These are phyloP conservation scores for Suhomyces panamericanus DNA, from an alignment of 1,139 yeast species.

Conservation along the genomic window DNA sequence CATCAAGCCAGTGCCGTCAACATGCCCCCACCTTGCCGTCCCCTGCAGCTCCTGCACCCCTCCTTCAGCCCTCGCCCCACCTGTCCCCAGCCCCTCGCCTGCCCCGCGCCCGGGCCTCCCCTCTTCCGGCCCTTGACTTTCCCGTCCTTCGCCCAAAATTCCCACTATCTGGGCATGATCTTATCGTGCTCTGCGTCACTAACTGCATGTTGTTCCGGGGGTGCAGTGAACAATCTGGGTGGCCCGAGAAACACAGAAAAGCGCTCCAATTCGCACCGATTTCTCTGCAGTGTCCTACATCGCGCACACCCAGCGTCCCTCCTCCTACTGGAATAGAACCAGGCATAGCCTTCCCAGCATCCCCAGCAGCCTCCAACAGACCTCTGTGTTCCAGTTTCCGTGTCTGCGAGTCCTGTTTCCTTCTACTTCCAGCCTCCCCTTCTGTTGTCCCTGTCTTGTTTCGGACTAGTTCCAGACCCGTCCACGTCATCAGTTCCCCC, in stretches of 20 bases:
- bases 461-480: no score
- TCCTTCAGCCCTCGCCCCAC: neutral
- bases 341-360: no score
- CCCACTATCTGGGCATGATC: neutral
- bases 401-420: no score
- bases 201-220: neutral
- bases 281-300: no score
- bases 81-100: neutral
- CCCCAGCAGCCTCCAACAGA: no score
- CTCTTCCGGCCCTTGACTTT: neutral
- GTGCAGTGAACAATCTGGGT: neutral
- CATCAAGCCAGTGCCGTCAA: neutral
- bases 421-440: no score
- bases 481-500: no score
- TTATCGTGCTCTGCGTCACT: slow-evolving; percentile 1
- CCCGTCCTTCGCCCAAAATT: neutral
- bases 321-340: no score
- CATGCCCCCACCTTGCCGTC: neutral
- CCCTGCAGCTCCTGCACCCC: neutral
- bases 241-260: neutral
- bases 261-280: neutral
- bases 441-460: no score
- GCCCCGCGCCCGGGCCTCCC: slow-evolving; percentile 1
- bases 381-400: no score
- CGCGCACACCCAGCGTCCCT: no score